phyloP scores from a whole-genome alignment of 1,139 yeast species.

The Arxiozyma slooffiae region DNA sequence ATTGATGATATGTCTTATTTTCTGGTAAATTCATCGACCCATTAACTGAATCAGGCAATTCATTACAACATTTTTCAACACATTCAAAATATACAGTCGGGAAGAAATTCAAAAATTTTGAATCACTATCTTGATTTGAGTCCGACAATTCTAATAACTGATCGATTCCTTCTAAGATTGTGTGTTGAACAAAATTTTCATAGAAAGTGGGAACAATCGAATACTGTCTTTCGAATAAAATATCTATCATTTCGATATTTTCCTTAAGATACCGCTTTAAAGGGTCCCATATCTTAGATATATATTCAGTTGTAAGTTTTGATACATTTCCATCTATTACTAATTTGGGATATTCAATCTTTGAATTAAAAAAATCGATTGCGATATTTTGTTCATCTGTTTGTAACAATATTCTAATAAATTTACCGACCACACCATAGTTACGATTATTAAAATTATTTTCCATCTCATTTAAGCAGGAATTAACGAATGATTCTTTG shows the following conservation, averaged over 20 bases:
- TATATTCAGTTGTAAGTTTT: conserved; percentile 21
- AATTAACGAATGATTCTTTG: conserved; percentile 60
- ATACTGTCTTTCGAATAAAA: conserved; percentile 29
- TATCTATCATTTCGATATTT: conserved; percentile 30
- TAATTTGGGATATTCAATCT: conserved; percentile 33
- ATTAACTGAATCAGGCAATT: conserved; percentile 25
- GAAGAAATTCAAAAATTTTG: conserved; percentile 14
- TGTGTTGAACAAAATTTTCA: conserved; percentile 43
- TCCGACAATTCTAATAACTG: conserved; percentile 10
- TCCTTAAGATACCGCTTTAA: conserved; percentile 20
- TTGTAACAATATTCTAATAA: conserved; percentile 34
- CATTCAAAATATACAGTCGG: conserved; percentile 27
- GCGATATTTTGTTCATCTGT: conserved; percentile 36
- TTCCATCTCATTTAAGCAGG: conserved; percentile 63
- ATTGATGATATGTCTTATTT: conserved; percentile 15
- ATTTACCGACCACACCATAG: conserved; percentile 33
- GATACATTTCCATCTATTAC: conserved; percentile 13
- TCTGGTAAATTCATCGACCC: conserved; percentile 22
- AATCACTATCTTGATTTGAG: conserved; percentile 13
- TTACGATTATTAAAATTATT: conserved; percentile 47
- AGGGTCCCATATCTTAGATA: conserved; percentile 10
- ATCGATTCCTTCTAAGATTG: conserved; percentile 33
- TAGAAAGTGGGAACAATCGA: conserved; percentile 32
- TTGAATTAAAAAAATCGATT: conserved; percentile 40
- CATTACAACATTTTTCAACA: conserved; percentile 21